Evolutionary conservation across 495 filamentous ascomycete species (phyloP).

Genomic region (Massariosphaeria phaeospora): DNA sequence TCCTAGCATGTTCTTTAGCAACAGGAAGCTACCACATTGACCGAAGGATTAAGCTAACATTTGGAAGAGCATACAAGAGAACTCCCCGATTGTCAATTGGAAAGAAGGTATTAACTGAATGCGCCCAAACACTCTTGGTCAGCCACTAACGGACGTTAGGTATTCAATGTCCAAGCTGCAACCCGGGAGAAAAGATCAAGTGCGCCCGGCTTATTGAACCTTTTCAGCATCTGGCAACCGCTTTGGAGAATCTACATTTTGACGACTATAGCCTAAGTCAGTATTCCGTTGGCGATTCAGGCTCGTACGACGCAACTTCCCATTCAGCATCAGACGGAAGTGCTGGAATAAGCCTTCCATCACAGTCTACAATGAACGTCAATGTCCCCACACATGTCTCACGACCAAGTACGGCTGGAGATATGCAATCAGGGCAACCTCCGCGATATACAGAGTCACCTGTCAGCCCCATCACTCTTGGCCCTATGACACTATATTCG

Average conservation of each 20-base stretch:
- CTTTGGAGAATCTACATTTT: slow-evolving; percentile 12
- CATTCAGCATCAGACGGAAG: slow-evolving; percentile 11
- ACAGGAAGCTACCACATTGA: too few species aligned
- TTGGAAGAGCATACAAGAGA: slow-evolving; percentile 20
- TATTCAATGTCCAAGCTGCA: slow-evolving; percentile 26
- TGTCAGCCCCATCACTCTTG: slow-evolving; percentile 7
- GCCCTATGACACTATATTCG: not conserved
- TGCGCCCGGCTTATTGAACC: slow-evolving; percentile 27
- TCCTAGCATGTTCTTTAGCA: too few species aligned
- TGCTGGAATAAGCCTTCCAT: slow-evolving; percentile 12
- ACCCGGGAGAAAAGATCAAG: slow-evolving; percentile 26
- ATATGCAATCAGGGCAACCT: slow-evolving; percentile 1
- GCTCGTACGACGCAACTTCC: slow-evolving; percentile 21
- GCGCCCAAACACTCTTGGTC: too few species aligned
- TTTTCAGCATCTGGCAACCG: slow-evolving; percentile 16
- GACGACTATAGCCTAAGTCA: slow-evolving; percentile 28
- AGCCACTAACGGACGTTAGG: slow-evolving; percentile 3
- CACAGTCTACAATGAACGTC: slow-evolving; percentile 16
- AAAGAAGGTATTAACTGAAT: slow-evolving; percentile 27
- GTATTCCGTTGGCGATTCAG: slow-evolving; percentile 20
- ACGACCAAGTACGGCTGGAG: not conserved
- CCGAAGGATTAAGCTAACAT: not conserved
- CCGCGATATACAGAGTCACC: slow-evolving; percentile 21
- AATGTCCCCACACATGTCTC: slow-evolving; percentile 8
- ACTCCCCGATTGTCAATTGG: slow-evolving; percentile 28